Percentiles rank a stretch among this genome's conserved stretches.
Conservation (phyloP, 2,329 filamentous ascomycete species). For the Colletotrichum sp. region DNA sequence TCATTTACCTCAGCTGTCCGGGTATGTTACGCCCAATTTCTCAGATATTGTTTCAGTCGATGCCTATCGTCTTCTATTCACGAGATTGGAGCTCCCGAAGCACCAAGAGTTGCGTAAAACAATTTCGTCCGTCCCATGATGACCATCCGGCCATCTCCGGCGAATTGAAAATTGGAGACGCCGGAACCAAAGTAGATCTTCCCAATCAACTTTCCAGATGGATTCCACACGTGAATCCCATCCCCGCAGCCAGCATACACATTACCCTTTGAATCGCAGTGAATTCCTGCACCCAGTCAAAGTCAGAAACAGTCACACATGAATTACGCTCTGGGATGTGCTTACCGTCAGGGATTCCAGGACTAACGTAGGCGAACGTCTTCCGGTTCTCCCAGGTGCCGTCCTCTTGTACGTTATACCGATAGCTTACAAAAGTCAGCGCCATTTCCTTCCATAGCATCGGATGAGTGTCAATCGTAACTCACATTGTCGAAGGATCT, state of each 20-base stretch:
- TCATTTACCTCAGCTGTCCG: not conserved
- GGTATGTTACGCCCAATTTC: not conserved
- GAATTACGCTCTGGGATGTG: accelerated
- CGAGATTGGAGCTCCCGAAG: slow-evolving; percentile 6
- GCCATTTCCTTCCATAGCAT: not conserved
- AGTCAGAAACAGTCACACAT: not conserved
- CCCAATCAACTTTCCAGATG: slow-evolving; percentile 50
- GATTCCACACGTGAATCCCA: slow-evolving; percentile 54
- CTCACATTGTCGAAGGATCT: slow-evolving; percentile 54
- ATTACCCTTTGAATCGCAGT: slow-evolving; percentile 59
- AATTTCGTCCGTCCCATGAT: slow-evolving; percentile 39
- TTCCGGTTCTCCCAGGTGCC: slow-evolving; percentile 53
- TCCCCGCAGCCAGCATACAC: slow-evolving; percentile 57
- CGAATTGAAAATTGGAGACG: slow-evolving; percentile 52
- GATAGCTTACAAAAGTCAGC: slow-evolving; percentile 39
- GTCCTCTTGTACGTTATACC: slow-evolving; percentile 48
- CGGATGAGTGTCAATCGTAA: not conserved
- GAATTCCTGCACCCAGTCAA: slow-evolving; percentile 41
- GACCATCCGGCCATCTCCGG: slow-evolving; percentile 38
- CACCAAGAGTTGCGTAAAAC: slow-evolving; percentile 34
- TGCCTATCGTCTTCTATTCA: not conserved
- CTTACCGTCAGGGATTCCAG: slow-evolving; percentile 63
- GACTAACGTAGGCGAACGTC: slow-evolving; percentile 61
- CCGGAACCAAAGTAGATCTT: slow-evolving; percentile 59
- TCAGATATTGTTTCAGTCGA: not conserved